Base-by-base conservation (phyloP, 768 basidiomycete genomes). In the Russula compacta region DNA sequence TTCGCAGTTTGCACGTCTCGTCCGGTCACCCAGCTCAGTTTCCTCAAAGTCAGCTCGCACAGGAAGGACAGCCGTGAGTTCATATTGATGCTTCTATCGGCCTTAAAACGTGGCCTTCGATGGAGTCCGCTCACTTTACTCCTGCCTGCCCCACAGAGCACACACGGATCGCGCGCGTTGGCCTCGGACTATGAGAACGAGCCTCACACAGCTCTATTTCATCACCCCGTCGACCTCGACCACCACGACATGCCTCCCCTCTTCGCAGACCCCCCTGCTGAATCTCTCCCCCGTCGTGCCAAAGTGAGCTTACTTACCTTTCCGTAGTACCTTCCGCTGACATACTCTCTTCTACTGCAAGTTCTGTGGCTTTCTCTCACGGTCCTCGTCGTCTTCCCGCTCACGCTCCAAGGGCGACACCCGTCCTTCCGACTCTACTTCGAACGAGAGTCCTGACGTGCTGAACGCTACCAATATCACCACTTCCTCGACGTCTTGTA, bases 351-450 rank as follows among this genome's bases (percentile, higher is more conserved):
- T 19, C 3, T 52, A 21, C 8, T 33, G 14, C 42, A 35, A 88
- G 86, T 72, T 89, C 68, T 83, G 81, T 67, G 79, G 76, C 32
- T 86, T 88, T 72, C 74, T 77, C 54, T 71, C 66, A 64, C 72
- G 72, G 57, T 73, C 74, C 24, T 75, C 79, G 56, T 81, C 81
- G 42, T 79, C 82, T 69, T 86, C 85, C n/a, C 84, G 83, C 43
- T 83, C 85, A 15, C 77, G 78, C 12, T 71, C 76, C 17, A 71
- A 69, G 64, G 70, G 46, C 32, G 57, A 43, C 32, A 52, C 42
- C 38, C 50, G 44, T 12, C 53, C 59, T 4, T 58, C 39, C 66
- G 60, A 70, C 68, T 40, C 69, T 58, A 33, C 68, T 67, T 62
- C 66, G 66, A 48, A 71, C 69, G 59, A 65, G 64, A 40, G 55